Evolutionary conservation across 169 alveolate species (phyloP), one percentile per base, ranked within the genome.

Genomic region (Plasmodium fragile): DNA sequence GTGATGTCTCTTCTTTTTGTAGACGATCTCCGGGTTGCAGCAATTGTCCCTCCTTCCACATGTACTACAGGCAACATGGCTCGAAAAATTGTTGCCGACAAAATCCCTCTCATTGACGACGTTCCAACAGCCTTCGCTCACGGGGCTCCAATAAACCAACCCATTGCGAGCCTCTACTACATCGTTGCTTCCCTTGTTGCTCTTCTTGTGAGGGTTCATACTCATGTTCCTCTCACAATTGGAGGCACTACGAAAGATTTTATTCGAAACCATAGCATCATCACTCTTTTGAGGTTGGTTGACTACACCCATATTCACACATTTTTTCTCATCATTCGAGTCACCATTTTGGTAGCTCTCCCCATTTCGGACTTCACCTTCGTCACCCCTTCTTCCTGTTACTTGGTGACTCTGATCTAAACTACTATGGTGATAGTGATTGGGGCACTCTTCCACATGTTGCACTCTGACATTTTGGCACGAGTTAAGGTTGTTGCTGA

Each of bases 1-100:
- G 34, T 70, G 92, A 28, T 83, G 43, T 43, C 92, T 83, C 55
- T 82, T 82, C 49, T 82, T 83, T 34, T 83, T 83, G 45, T 30
- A n/a, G 69, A 13, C 28, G 32, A 5, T 39, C 13, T 28, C 43
- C 49, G 18, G 4, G 4, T 18, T 13, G 16, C 32, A 41, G 32
- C 13, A 7, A 43, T 78, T 32, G 28, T n/a, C 53, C 72, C 16
- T 36, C 45, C 25, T 41, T n/a, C 69, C 32, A 30, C 83, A 49
- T 49, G 7, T 22, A 49, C 59, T 16, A 49, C 25, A 16, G 6
- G 59, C 22, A 18, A 49, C 25, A 49, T 49, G 32, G 34, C 70
- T 36, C 34, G 28, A 22, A 30, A 5, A 28, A 16, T 22, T 78
- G 32, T 59, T 49, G 13, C 10, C 28, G 25, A 39, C 7, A 65